Evolutionary conservation across 768 basidiomycete genomes (phyloP), one percentile per base, ranked within the genome.

Genomic region (Rhizopogon vulgaris): DNA sequence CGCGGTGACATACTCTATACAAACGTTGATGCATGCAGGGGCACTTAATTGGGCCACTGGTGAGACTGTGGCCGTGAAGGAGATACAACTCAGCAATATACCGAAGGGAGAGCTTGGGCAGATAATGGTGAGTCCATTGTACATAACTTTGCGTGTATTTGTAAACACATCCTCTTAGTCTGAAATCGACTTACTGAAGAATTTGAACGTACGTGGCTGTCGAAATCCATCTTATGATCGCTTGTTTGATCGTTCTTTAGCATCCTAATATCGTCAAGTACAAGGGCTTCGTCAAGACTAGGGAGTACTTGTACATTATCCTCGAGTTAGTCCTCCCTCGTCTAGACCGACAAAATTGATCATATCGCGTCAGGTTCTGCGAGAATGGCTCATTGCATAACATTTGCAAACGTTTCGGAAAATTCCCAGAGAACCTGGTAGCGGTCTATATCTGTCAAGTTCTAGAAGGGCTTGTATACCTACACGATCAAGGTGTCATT

Each of bases 231-330:
- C 52, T 18, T 17, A 47, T 34, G 9, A 41, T 55, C 36, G 41
- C 48, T 51, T 42, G 43, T 37, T 54, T 57, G 34, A 69, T 54
- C 42, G 36, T 50, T 52, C 38, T 36, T 46, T 68, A 95, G 94
- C 93, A 98, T 66, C 77, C 85, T 38, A 98, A 98, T 67, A 98
- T 99, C 65, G 96, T 98, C 65, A 95, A 99, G 71, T 99, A 99
- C 74, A 94, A 95, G 63, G 96, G 96, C 11, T 98, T 95, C 61
- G 91, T 93, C 65, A 93, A 94, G 72, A 94, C 93, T 48, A 83
- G 85, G 51, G 91, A 96, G 62, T 93, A 85, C 67, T 76, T 99
- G 54, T 95, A 95, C 69, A 99, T 99, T 69, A 92, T 99, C 60
- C 79, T 99, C 42, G 96, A 97, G 86, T 93, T 63, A 48, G 85